These are phyloP conservation scores for Tuber indicum DNA, from an alignment of 495 filamentous ascomycete species.

Conservation along the genomic window DNA sequence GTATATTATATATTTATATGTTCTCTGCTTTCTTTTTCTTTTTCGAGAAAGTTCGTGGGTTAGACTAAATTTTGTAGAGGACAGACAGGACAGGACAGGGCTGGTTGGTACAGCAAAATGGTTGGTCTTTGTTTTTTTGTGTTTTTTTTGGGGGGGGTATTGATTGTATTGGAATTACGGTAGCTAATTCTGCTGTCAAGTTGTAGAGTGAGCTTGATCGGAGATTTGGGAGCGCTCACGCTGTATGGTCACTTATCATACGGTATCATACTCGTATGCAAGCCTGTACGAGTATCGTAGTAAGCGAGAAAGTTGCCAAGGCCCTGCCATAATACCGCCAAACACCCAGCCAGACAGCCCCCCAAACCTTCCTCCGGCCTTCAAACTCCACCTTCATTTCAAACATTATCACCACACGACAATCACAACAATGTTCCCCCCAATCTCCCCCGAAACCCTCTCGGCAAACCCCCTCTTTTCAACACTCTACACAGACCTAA, in stretches of 20 bases:
- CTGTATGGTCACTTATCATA: too few species aligned
- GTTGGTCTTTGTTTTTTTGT: neutral
- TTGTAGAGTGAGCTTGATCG: neutral
- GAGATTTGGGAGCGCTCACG: neutral
- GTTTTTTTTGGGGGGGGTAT: neutral
- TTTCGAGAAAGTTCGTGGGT: neutral
- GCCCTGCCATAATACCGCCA: neutral
- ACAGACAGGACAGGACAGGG: neutral
- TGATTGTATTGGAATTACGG: neutral
- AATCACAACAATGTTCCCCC: conserved; percentile 34
- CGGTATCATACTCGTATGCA: too few species aligned
- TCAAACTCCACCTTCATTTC: neutral
- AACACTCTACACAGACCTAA: conserved; percentile 32
- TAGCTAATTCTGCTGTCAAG: neutral
- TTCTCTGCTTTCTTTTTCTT: neutral
- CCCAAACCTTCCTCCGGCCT: neutral
- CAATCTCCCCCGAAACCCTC: conserved; percentile 28
- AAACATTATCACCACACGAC: neutral
- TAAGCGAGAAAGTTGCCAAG: neutral
- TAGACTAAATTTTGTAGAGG: neutral
- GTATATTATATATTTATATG: neutral
- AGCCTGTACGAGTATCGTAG: neutral
- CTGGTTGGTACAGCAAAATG: neutral
- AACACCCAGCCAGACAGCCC: neutral
- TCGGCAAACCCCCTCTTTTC: conserved; percentile 35